Percentiles rank a stretch among this genome's conserved stretches.
Conservation (phyloP, 768 basidiomycete species). For the Suillus occidentalis region DNA sequence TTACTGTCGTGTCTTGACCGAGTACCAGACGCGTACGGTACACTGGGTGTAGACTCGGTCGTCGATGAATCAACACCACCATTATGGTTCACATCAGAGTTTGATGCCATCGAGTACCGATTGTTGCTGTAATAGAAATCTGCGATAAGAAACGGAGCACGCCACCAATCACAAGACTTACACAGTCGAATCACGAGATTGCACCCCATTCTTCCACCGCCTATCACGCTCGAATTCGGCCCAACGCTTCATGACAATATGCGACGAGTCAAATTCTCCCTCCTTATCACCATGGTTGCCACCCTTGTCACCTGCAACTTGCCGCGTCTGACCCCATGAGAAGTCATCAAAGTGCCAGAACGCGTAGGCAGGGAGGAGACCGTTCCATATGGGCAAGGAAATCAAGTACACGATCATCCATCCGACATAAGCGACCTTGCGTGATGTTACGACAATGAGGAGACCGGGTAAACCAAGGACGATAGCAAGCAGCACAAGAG, state of each 20-base stretch:
- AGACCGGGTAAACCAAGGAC: constrained; percentile 96
- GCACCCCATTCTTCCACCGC: constrained; percentile 85
- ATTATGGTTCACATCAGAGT: constrained; percentile 68
- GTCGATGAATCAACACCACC: constrained; percentile 59
- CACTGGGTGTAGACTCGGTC: constrained; percentile 49
- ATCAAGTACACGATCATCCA: constrained; percentile 97
- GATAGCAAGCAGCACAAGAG: constrained; percentile 88
- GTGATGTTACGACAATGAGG: constrained; percentile 92
- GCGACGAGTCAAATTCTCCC: constrained; percentile 93
- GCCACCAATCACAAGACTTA: constrained; percentile 36
- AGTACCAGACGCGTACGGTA: constrained; percentile 33
- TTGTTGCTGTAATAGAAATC: constrained; percentile 36
- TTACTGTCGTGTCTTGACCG: constrained; percentile 70
- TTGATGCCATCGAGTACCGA: constrained; percentile 78
- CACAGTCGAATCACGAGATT: constrained; percentile 80
- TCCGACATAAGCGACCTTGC: constrained; percentile 91
- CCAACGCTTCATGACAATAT: constrained; percentile 99
- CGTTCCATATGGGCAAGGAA: constrained; percentile 97
- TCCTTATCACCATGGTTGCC: constrained; percentile 88
- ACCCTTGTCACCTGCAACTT: constrained; percentile 70
- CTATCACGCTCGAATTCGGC: constrained; percentile 96
- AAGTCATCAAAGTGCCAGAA: constrained; percentile 99
- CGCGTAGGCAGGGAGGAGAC: constrained; percentile 91
- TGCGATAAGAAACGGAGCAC: constrained; percentile 24
- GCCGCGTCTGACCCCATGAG: constrained; percentile 95